Conservation (phyloP, 768 basidiomycete species). For the Termitomyces sp. region DNA sequence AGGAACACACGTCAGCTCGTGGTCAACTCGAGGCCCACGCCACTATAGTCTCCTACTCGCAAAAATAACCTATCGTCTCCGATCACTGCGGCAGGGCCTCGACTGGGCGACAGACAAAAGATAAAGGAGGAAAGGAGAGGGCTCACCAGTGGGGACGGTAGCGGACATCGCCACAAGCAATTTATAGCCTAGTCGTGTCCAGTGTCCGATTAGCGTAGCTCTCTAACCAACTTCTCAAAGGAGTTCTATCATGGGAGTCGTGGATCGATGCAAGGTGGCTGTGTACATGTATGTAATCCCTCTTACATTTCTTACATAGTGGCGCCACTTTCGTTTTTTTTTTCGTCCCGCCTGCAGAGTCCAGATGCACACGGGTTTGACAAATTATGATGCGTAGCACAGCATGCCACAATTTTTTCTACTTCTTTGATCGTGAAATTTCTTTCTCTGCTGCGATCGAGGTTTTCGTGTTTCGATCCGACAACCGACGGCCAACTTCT, state of each 20-base stretch:
- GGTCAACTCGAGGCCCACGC: background rate
- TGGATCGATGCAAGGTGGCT: background rate
- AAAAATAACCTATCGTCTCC: background rate
- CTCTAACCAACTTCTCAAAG: background rate
- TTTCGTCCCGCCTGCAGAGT: too few species aligned
- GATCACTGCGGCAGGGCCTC: background rate
- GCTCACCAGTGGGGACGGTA: background rate
- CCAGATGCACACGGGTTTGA: too few species aligned
- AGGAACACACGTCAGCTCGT: background rate
- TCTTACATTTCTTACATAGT: too few species aligned
- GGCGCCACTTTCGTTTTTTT: background rate
- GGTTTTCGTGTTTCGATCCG: background rate
- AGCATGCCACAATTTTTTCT: background rate
- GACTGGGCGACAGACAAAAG: background rate
- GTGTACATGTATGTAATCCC: background rate
- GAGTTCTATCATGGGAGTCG: background rate
- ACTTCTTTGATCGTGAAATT: background rate
- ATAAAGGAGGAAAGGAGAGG: background rate
- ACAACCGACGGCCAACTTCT: too few species aligned
- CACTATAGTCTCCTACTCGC: background rate
- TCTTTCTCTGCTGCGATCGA: background rate
- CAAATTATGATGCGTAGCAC: background rate
- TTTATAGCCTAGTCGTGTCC: background rate
- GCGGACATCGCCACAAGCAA: background rate
- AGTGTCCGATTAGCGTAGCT: background rate